Percentiles rank a stretch among this genome's conserved stretches.
Conservation (phyloP, 805 yeast species). For the Ogataea degrootiae region DNA sequence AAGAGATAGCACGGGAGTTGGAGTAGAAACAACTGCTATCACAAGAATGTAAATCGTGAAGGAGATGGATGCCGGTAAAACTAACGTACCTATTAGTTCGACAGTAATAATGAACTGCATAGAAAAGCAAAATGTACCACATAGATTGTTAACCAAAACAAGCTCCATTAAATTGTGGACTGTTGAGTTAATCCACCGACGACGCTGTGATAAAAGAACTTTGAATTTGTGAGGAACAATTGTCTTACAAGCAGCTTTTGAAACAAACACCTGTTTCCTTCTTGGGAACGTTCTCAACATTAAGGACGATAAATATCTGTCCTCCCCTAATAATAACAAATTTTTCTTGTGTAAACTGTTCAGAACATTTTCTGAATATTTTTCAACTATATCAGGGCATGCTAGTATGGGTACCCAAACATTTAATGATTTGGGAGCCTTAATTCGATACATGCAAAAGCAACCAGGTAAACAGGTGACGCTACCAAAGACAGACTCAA, state of each 20-base stretch:
- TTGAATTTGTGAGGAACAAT: conserved; percentile 78
- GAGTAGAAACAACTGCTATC: conserved; percentile 61
- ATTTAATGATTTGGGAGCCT: conserved; percentile 75
- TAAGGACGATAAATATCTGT: conserved; percentile 76
- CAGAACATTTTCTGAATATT: conserved; percentile 81
- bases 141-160: conserved; percentile 75
- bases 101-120: conserved; percentile 88
- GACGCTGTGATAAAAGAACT: conserved; percentile 83
- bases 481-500: conserved; percentile 91
- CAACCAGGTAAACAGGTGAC: conserved; percentile 97
- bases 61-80: conserved; percentile 81
- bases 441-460: conserved; percentile 87
- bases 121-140: conserved; percentile 92
- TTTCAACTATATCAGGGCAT: conserved; percentile 89
- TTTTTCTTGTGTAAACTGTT: conserved; percentile 85
- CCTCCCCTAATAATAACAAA: conserved; percentile 82
- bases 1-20: conserved; percentile 76
- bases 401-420: conserved; percentile 94
- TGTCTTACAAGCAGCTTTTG: conserved; percentile 90
- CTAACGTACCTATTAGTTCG: conserved; percentile 82
- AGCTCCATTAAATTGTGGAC: conserved; percentile 89
- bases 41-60: conserved; percentile 79
- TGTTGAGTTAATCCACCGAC: conserved; percentile 96
- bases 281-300: conserved; percentile 88
- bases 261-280: conserved; percentile 79